These are phyloP conservation scores for Plasmopara halstedii DNA, from an alignment of 352 stramenopile genomes.

Conservation along the genomic window DNA sequence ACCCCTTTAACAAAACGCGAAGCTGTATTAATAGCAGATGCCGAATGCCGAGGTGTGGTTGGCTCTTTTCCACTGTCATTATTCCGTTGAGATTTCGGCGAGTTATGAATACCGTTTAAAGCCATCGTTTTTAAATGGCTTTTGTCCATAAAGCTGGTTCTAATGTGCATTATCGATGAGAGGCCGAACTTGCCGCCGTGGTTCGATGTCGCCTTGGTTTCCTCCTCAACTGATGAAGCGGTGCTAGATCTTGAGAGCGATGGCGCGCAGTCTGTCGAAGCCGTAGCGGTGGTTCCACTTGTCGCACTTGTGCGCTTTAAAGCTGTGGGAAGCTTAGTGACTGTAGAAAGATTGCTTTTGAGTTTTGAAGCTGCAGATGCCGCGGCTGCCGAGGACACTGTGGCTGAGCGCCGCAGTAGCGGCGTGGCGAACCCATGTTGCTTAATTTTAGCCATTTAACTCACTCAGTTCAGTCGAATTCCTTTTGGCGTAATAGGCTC, in stretches of 20 bases:
- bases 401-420: slow-evolving; percentile 29
- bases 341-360: slow-evolving; percentile 29
- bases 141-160: slow-evolving; percentile 19
- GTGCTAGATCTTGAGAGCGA: slow-evolving; percentile 16
- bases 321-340: slow-evolving; percentile 19
- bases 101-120: slow-evolving; percentile 1
- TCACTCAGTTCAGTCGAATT: background rate
- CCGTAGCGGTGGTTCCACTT: background rate
- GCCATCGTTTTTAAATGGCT: slow-evolving; percentile 5
- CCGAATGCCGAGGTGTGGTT: slow-evolving; percentile 1
- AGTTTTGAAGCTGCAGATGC: slow-evolving; percentile 21
- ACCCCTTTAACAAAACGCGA: slow-evolving; percentile 59
- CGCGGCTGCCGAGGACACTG: slow-evolving; percentile 26
- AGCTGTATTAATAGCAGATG: slow-evolving; percentile 23
- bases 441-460: slow-evolving; percentile 22
- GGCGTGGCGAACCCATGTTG: slow-evolving; percentile 32
- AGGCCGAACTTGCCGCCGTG: slow-evolving; percentile 19
- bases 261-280: background rate
- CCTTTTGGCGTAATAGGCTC: slow-evolving; percentile 4
- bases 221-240: slow-evolving; percentile 10
- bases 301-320: slow-evolving; percentile 15
- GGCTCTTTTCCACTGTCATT: slow-evolving; percentile 6
- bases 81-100: slow-evolving; percentile 9
- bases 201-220: slow-evolving; percentile 8
- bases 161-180: slow-evolving; percentile 22